Conservation (phyloP, 2,329 filamentous ascomycete species). For the Sporothrix pallida region DNA sequence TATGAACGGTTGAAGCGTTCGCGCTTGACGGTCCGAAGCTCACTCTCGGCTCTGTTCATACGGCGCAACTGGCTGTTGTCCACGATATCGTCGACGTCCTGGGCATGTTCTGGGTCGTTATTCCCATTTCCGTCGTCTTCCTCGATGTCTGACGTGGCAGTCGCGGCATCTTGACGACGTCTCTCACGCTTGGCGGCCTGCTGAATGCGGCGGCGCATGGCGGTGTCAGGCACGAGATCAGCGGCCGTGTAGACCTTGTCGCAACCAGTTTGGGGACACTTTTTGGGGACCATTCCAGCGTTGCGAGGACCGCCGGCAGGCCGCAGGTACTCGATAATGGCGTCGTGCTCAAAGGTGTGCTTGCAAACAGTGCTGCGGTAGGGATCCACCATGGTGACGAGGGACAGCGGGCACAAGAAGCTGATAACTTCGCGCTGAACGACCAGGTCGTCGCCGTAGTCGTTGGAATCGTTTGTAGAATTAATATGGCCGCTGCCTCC, state of each 20-base stretch:
- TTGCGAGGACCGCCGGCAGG: constrained; percentile 22
- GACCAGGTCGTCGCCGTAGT: constrained; percentile 71
- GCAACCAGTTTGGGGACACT: constrained; percentile 72
- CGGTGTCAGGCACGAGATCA: constrained; percentile 63
- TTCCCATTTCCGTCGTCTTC: constrained; percentile 46
- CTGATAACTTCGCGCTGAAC: constrained; percentile 68
- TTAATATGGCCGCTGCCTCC: constrained; percentile 41
- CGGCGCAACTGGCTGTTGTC: constrained; percentile 12
- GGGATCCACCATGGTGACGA: constrained; percentile 68
- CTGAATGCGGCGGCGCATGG: constrained; percentile 63
- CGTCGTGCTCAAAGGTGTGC: constrained; percentile 72
- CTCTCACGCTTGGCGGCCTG: constrained; percentile 55
- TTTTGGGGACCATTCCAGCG: constrained; percentile 40
- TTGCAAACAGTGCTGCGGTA: constrained; percentile 70
- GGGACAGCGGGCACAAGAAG: constrained; percentile 72
- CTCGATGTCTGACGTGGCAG: constrained; percentile 48
- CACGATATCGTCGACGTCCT: constrained; percentile 28
- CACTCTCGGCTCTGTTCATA: constrained; percentile 35
- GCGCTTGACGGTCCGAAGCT: constrained; percentile 40
- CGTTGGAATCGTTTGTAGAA: constrained; percentile 50
- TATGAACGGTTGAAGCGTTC: constrained; percentile 37
- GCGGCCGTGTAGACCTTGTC: constrained; percentile 55
- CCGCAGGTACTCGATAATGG: constrained; percentile 62
- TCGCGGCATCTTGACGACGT: constrained; percentile 47
- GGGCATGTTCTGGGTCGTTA: constrained; percentile 47